Base-by-base conservation (phyloP, 768 basidiomycete genomes). In the Coprinopsis cinerea region DNA sequence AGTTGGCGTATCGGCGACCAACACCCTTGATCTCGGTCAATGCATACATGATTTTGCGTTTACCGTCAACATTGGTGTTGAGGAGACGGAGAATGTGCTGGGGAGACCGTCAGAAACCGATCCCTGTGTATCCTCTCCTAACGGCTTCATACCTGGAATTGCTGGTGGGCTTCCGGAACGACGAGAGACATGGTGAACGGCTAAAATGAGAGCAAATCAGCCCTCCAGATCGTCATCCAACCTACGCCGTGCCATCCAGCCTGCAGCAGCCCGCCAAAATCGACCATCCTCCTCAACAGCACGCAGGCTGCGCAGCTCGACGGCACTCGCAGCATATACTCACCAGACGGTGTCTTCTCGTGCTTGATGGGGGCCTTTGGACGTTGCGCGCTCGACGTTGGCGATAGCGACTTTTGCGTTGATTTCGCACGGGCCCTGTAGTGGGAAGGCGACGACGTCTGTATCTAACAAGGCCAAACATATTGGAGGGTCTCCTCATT, bases 21-120 rank as follows among this genome's bases (percentile, higher is more conserved):
- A 99, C 96, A 83, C 96, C 96, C 81, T 98, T 98, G 81, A 99
- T 99, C 78, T 99, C 96, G 42, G 96, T 98, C 77, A 98, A 69
- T 62, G 96, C 95, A 70, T 92, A 98, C 89, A 92, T 97, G 71
- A 99, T 88, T 78, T 99, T 99, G 62, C 96, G 85, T 69, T 95
- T 94, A 60, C 96, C 96, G 71, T 98, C 95, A 59, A 99, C 96
- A 77, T 98, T 98, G 68, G 96, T 98, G 81, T 98, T 98, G 61
- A 96, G 78, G 39, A 99, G 83, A 88, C 96, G 96, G 53, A 99
- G 75, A 71, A 99, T 99, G 83, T 98, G 96, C 92, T 97, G 63
- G 44, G 39, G 25, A 18, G 18, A 41, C 35, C 17, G 49, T 52
- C 49, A 51, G 40, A 47, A 20, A 23, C 13, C 6, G 44, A 32